Evolutionary conservation across 2,329 filamentous ascomycete species (phyloP).

Genomic region (Bipolaris gigantea): DNA sequence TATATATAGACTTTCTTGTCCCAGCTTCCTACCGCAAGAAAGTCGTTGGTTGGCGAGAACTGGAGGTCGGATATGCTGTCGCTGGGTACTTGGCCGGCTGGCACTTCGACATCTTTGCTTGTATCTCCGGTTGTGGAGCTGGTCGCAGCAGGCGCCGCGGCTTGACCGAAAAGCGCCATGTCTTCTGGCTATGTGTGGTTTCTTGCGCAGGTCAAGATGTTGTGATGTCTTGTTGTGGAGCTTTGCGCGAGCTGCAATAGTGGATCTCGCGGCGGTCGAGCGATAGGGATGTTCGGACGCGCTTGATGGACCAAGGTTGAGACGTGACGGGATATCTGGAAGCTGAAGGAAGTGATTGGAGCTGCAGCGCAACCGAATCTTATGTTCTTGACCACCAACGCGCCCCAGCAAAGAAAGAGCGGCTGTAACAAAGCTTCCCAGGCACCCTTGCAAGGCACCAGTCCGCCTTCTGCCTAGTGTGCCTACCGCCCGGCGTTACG

Average conservation of each 20-base stretch:
- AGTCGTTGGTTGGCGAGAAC: constrained; percentile 77
- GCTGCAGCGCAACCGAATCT: constrained; percentile 9
- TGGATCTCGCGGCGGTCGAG: constrained; percentile 1
- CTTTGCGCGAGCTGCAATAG: constrained; percentile 25
- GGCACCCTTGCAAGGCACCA: constrained; percentile 35
- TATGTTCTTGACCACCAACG: constrained; percentile 18
- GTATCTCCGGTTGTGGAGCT: constrained; percentile 85
- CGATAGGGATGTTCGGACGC: constrained; percentile 10
- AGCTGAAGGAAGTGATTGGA: neutral
- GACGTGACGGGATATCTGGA: neutral
- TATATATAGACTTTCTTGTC: constrained; percentile 98
- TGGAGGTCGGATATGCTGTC: constrained; percentile 87
- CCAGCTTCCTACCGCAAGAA: constrained; percentile 90
- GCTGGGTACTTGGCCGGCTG: constrained; percentile 67
- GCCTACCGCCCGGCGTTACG: constrained; percentile 24
- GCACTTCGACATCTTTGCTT: constrained; percentile 81
- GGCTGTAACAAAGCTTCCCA: constrained; percentile 27
- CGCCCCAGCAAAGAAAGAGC: constrained; percentile 24
- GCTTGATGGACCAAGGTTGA: neutral
- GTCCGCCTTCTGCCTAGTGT: constrained; percentile 30
- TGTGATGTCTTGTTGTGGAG: constrained; percentile 18
- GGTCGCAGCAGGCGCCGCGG: constrained; percentile 54
- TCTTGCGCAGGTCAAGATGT: constrained; percentile 6
- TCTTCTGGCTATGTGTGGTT: constrained; percentile 7
- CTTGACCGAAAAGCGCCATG: constrained; percentile 66